Conservation (phyloP, 306 rosid genomes). For the Cucurbita argyrosperma region DNA sequence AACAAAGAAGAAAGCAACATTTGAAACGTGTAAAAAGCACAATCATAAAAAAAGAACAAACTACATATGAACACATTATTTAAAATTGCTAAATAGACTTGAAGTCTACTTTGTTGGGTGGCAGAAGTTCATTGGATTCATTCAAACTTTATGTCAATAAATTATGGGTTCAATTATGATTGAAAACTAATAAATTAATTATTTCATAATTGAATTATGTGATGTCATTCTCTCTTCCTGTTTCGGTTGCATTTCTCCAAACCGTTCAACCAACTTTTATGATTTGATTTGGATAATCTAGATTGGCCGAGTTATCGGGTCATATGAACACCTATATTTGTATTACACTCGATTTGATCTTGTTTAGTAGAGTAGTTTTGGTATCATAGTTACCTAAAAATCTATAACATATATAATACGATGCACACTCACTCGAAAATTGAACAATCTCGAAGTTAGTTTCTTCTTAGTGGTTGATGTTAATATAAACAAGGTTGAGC, state of each 20-base stretch:
- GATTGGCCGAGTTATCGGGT: no score
- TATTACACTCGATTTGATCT: not conserved
- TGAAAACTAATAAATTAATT: conserved; percentile 10
- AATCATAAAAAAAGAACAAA: conserved; percentile 1
- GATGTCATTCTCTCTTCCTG: not conserved
- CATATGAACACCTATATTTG: no score
- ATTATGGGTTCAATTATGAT: conserved; percentile 22
- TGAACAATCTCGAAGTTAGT: no score
- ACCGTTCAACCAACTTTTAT: no score
- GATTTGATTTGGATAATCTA: no score
- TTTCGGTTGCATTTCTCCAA: not conserved
- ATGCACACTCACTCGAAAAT: no score
- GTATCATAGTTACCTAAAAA: not conserved
- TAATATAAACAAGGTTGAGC: no score
- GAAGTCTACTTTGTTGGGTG: conserved; percentile 9
- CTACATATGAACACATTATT: not conserved
- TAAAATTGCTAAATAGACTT: conserved; percentile 8
- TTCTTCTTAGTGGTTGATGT: no score
- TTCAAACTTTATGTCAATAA: conserved; percentile 8
- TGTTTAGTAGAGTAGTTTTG: not conserved
- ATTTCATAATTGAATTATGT: conserved; percentile 1
- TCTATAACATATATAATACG: no score
- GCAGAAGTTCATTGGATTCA: conserved; percentile 28
- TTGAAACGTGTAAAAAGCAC: not conserved
- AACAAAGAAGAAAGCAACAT: not conserved